Conservation (phyloP, 148 eudicot species). For the Cornus controversa region DNA sequence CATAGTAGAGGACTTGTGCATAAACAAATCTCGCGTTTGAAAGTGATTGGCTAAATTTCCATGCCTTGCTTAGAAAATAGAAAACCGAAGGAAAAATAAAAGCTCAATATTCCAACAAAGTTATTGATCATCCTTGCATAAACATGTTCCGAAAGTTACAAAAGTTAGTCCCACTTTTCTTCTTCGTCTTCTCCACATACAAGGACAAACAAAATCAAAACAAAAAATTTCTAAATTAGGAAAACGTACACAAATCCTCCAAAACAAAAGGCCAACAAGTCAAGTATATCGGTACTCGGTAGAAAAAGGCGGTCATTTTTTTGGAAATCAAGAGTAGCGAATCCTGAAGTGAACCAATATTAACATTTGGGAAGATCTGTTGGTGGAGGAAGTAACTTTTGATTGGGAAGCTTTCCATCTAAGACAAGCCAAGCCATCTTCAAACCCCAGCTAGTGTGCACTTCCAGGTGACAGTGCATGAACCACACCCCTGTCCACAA, state of each 20-base stretch:
- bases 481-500: conserved; percentile 33
- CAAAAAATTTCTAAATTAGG: background rate
- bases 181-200: background rate
- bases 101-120: background rate
- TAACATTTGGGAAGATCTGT: conserved; percentile 39
- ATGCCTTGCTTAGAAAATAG: background rate
- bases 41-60: too few relatives aligned
- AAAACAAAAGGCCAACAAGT: background rate
- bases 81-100: background rate
- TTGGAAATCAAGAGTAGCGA: background rate
- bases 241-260: background rate
- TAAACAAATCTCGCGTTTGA: too few relatives aligned
- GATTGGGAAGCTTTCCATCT: conserved; percentile 39
- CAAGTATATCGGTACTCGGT: background rate
- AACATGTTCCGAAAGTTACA: background rate
- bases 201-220: background rate
- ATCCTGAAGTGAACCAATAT: background rate
- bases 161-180: background rate
- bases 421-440: conserved; percentile 41
- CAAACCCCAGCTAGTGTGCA: conserved; percentile 40
- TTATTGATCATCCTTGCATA: background rate
- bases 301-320: background rate
- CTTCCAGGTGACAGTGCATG: conserved; percentile 39
- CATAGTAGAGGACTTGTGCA: too few relatives aligned
- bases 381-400: conserved; percentile 37